Conservation (phyloP, 768 basidiomycete species). For the Clitopilus hobsonii region DNA sequence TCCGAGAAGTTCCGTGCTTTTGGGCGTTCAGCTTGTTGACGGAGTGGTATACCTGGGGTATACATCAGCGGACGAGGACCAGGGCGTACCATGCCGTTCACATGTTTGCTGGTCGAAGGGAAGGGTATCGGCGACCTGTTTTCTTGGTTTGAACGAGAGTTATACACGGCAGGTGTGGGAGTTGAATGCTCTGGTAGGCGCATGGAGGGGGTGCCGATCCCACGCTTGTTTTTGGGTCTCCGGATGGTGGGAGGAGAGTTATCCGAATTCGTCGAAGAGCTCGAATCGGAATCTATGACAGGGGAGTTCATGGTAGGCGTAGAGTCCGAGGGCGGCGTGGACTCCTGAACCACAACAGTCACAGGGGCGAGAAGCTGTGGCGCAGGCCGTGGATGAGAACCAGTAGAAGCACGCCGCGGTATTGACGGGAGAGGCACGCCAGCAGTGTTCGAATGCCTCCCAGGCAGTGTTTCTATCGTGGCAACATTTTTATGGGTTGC, state of each 20-base stretch:
- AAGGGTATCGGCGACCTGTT: slow-evolving; percentile 5
- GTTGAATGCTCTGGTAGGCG: slow-evolving; percentile 37
- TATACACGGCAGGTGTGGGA: slow-evolving; percentile 30
- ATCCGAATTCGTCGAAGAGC: slow-evolving; percentile 25
- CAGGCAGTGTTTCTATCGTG: slow-evolving; percentile 24
- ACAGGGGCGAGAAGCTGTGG: slow-evolving; percentile 15
- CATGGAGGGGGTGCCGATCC: slow-evolving; percentile 18
- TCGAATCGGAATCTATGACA: slow-evolving; percentile 29
- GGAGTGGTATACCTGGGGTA: slow-evolving; percentile 34
- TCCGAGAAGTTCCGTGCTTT: slow-evolving; percentile 24
- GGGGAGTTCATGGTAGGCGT: slow-evolving; percentile 5
- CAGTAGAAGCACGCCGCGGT: slow-evolving; percentile 43
- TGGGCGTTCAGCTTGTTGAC: slow-evolving; percentile 20
- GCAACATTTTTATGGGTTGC: slow-evolving; percentile 31
- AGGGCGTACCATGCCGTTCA: slow-evolving; percentile 25
- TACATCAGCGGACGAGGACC: slow-evolving; percentile 30
- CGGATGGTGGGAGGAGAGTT: slow-evolving; percentile 27
- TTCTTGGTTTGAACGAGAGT: slow-evolving; percentile 7
- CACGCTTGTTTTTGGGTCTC: slow-evolving; percentile 31
- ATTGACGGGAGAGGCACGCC: slow-evolving; percentile 59
- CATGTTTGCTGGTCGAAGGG: slow-evolving; percentile 5
- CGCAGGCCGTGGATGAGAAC: slow-evolving; percentile 19
- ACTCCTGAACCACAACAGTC: slow-evolving; percentile 21
- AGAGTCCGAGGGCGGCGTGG: slow-evolving; percentile 18
- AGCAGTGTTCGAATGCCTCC: slow-evolving; percentile 47